Percentiles rank a stretch among this genome's conserved stretches.
Evolutionary conservation across 1,284 basidiomycete species (phyloP).

Genomic region (Pseudomicrostroma phylloplanum): DNA sequence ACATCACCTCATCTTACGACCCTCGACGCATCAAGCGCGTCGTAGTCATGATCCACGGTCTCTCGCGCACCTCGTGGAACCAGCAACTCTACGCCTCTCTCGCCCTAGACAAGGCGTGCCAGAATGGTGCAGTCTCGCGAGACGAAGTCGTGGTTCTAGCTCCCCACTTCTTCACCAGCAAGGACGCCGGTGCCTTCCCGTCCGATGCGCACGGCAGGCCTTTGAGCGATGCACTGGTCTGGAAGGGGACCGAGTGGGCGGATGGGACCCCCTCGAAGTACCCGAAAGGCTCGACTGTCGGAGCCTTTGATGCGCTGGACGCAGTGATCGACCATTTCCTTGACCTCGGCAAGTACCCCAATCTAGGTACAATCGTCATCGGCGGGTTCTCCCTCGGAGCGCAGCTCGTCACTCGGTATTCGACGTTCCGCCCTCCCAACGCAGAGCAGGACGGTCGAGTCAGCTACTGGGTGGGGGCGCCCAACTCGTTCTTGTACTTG

Average conservation of each 20-base stretch:
- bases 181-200: constrained; percentile 36
- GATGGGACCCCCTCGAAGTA: constrained; percentile 26
- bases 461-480: constrained; percentile 37
- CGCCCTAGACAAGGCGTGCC: constrained; percentile 23
- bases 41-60: constrained; percentile 13
- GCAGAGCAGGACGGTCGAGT: constrained; percentile 22
- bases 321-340: constrained; percentile 28
- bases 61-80: constrained; percentile 20
- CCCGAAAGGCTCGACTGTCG: constrained; percentile 18
- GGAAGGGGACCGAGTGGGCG: constrained; percentile 33
- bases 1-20: constrained; percentile 24
- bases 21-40: constrained; percentile 9
- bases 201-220: constrained; percentile 17
- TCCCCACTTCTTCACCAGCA: constrained; percentile 35
- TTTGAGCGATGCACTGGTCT: constrained; percentile 26
- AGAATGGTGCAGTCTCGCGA: constrained; percentile 24
- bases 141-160: constrained; percentile 41
- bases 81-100: constrained; percentile 37
- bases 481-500: constrained; percentile 41
- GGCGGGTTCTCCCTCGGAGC: constrained; percentile 42
- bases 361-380: constrained; percentile 37
- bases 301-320: constrained; percentile 37
- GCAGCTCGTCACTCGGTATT: constrained; percentile 37
- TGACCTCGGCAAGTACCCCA: constrained; percentile 29
- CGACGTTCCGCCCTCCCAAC: constrained; percentile 25